These are phyloP conservation scores for Dipodascus geniculatus DNA, from an alignment of 805 yeast species.

Conservation along the genomic window DNA sequence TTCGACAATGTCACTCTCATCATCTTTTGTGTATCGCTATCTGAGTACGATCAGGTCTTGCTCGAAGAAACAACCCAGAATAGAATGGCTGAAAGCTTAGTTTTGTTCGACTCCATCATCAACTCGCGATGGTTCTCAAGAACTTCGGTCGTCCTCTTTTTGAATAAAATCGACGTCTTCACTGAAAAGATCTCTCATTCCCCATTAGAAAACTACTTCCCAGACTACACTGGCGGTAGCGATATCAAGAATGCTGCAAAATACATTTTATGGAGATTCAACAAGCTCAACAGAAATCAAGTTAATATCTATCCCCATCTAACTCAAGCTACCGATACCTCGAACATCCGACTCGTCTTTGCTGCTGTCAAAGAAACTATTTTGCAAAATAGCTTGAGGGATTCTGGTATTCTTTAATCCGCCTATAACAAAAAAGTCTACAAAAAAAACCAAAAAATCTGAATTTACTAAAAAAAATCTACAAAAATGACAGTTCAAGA, in stretches of 20 bases:
- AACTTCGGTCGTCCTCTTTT: slow-evolving; percentile 73
- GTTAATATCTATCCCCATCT: slow-evolving; percentile 75
- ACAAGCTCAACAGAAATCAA: slow-evolving; percentile 72
- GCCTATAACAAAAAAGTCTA: too few species aligned
- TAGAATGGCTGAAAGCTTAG: slow-evolving; percentile 69
- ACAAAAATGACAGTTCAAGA: too few species aligned
- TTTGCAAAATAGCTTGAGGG: slow-evolving; percentile 62
- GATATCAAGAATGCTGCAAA: slow-evolving; percentile 86
- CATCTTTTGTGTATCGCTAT: slow-evolving; percentile 81
- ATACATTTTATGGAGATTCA: slow-evolving; percentile 82
- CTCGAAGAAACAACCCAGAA: slow-evolving; percentile 61
- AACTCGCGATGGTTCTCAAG: slow-evolving; percentile 88
- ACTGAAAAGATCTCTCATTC: slow-evolving; percentile 73
- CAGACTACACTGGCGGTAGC: slow-evolving; percentile 84
- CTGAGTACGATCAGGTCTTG: slow-evolving; percentile 82
- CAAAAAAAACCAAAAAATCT: too few species aligned
- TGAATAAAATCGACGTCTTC: slow-evolving; percentile 84
- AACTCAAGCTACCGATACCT: slow-evolving; percentile 90
- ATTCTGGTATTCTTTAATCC: slow-evolving; percentile 52
- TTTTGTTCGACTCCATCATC: slow-evolving; percentile 79
- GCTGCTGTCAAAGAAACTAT: slow-evolving; percentile 77
- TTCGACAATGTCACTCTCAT: slow-evolving; percentile 86
- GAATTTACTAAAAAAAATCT: too few species aligned
- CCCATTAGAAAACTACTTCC: slow-evolving; percentile 73
- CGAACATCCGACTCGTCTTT: slow-evolving; percentile 74